Conservation (phyloP, 106 monocot genomes). For the Triglochin maritima region DNA sequence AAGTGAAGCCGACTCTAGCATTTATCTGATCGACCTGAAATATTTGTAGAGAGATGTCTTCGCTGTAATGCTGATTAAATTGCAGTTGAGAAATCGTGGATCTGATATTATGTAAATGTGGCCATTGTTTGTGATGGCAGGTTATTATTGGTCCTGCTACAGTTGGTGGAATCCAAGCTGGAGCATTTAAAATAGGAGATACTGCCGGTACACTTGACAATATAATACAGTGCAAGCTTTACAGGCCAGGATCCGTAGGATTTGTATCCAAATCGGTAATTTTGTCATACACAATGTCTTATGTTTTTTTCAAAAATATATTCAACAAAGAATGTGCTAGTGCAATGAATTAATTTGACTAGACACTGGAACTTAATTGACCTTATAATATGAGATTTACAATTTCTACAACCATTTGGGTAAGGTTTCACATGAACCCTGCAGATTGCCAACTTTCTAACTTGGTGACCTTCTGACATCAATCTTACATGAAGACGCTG, state of each 20-base stretch:
- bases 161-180: constrained; percentile 97
- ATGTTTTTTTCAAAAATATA: neutral
- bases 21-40: too few species aligned
- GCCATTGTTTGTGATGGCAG: constrained; percentile 15
- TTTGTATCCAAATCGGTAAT: constrained; percentile 99
- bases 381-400: too few species aligned
- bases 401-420: too few species aligned
- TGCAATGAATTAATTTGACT: too few species aligned
- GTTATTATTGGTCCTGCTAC: constrained; percentile 95
- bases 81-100: neutral
- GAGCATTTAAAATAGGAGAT: constrained; percentile 98
- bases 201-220: constrained; percentile 99
- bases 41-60: neutral
- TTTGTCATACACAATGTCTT: neutral
- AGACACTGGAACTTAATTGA: too few species aligned
- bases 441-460: too few species aligned
- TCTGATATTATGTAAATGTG: neutral
- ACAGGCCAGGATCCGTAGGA: constrained; percentile 90
- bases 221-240: constrained; percentile 95
- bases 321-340: too few species aligned
- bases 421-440: too few species aligned
- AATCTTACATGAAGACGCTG: too few species aligned
- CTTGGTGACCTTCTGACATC: too few species aligned
- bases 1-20: too few species aligned
- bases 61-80: neutral